Evolutionary conservation across 768 basidiomycete genomes (phyloP).

Genomic region (Termitomyces sp.): DNA sequence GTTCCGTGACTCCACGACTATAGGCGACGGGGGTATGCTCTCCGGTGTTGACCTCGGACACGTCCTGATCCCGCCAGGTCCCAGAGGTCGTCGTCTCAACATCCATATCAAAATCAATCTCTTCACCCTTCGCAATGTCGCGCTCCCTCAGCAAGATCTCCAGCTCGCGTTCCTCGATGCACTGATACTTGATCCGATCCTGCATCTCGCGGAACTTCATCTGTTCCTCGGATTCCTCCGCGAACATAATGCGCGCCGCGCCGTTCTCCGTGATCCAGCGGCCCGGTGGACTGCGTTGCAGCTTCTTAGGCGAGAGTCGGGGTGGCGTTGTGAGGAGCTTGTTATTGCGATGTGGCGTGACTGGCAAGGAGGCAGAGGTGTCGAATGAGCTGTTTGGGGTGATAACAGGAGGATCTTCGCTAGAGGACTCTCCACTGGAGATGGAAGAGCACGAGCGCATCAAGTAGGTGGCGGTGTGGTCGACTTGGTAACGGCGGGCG

Average conservation of each 20-base stretch:
- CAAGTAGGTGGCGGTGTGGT: not conserved
- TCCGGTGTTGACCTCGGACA: not conserved
- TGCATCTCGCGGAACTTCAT: slow-evolving; percentile 3
- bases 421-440: slow-evolving; percentile 1
- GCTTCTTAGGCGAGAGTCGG: slow-evolving; percentile 7
- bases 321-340: slow-evolving; percentile 9
- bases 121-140: not conserved
- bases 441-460: slow-evolving; percentile 4
- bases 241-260: slow-evolving; percentile 6
- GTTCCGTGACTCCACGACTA: not conserved
- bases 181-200: not conserved
- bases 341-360: slow-evolving; percentile 6
- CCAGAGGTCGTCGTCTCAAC: slow-evolving; percentile 1
- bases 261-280: slow-evolving; percentile 9
- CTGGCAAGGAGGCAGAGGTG: not conserved
- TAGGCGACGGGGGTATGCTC: not conserved
- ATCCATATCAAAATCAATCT: slow-evolving; percentile 4
- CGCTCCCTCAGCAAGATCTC: slow-evolving; percentile 9
- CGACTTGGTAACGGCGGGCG: not conserved
- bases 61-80: slow-evolving; percentile 1
- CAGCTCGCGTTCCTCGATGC: slow-evolving; percentile 13
- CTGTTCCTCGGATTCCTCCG: slow-evolving; percentile 4
- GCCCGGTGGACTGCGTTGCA: slow-evolving; percentile 14
- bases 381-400: slow-evolving; percentile 8
- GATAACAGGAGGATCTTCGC: not conserved